Evolutionary conservation across 768 basidiomycete species (phyloP).

Genomic region (Termitomyces sp.): DNA sequence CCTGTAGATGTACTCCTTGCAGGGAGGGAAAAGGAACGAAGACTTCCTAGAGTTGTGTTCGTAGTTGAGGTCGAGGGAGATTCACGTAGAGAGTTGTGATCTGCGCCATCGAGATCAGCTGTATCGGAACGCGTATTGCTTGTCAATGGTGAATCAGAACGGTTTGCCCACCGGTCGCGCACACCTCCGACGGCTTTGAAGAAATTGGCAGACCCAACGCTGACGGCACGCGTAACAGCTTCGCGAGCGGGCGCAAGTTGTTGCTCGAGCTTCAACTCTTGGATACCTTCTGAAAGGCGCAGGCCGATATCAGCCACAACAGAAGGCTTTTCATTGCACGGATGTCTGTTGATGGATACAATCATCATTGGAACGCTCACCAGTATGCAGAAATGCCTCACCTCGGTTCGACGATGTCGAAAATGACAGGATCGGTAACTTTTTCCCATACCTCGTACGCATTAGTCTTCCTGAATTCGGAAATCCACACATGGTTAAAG

Average conservation of each 20-base stretch:
- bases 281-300: constrained; percentile 87
- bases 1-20: constrained; percentile 2
- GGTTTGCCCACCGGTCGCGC: constrained; percentile 58
- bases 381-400: constrained; percentile 22
- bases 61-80: constrained; percentile 8
- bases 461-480: constrained; percentile 82
- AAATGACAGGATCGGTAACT: constrained; percentile 86
- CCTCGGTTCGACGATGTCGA: constrained; percentile 95
- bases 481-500: constrained; percentile 85
- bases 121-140: constrained; percentile 29
- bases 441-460: constrained; percentile 89
- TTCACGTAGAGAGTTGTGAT: not conserved
- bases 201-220: constrained; percentile 69
- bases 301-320: constrained; percentile 89
- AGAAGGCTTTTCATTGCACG: constrained; percentile 86
- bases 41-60: not conserved
- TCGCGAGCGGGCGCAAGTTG: constrained; percentile 92
- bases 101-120: constrained; percentile 25
- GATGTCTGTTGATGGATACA: constrained; percentile 53
- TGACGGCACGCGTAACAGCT: constrained; percentile 74
- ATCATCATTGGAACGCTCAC: not conserved
- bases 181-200: constrained; percentile 92
- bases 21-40: constrained; percentile 15
- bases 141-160: constrained; percentile 17
- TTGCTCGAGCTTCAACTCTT: constrained; percentile 89